phyloP scores from a whole-genome alignment of 371 early-diverging fungal species.

The Mucor piriformis region DNA sequence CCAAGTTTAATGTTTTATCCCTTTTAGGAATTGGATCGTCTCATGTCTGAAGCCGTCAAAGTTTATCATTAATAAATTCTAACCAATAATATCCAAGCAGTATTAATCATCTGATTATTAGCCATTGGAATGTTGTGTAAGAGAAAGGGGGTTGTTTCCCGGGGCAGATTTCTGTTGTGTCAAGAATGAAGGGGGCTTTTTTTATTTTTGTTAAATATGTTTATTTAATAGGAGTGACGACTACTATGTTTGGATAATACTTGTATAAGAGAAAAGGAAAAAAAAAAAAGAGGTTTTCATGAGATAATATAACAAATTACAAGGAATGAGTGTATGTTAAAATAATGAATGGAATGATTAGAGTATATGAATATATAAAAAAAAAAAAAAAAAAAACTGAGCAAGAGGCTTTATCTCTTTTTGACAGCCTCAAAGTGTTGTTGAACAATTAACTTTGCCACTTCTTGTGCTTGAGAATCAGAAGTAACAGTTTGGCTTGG shows the following conservation, averaged over 20 bases:
- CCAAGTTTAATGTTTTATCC: no score
- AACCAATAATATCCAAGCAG: neutral
- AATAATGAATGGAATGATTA: conserved; percentile 11
- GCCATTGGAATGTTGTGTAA: neutral
- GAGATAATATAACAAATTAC: conserved; percentile 1
- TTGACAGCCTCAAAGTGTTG: conserved; percentile 32
- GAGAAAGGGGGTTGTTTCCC: no score
- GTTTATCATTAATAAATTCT: conserved; percentile 26
- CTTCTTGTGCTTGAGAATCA: conserved; percentile 25
- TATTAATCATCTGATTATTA: neutral
- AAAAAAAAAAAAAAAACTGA: neutral
- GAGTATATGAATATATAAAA: neutral
- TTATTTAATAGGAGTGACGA: neutral
- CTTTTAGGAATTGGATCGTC: conserved; percentile 44
- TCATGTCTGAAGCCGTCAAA: conserved; percentile 40
- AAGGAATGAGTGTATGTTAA: neutral
- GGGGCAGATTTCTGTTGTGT: no score
- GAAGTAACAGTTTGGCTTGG: conserved; percentile 19
- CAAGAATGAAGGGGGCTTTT: no score
- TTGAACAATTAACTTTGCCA: conserved; percentile 30
- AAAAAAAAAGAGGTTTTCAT: neutral
- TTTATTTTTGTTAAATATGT: no score
- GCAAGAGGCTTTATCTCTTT: conserved; percentile 13
- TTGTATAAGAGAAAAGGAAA: neutral
- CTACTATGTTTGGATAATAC: neutral